phyloP scores from a whole-genome alignment of 1,284 basidiomycete species.

The Puccinia polysora region DNA sequence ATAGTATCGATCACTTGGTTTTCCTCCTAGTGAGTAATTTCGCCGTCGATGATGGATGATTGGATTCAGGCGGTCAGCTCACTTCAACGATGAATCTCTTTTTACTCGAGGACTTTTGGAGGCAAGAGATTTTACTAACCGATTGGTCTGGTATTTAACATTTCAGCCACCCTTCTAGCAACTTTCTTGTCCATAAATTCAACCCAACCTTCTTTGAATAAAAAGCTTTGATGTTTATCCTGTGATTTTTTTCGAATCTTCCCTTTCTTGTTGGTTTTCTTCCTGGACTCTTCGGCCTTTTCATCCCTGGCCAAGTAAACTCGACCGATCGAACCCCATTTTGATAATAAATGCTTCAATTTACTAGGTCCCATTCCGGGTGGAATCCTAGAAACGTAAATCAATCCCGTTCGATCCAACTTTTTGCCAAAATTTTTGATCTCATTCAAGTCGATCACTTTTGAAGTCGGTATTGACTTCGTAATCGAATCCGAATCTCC shows the following conservation, averaged over 20 bases:
- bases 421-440: constrained; percentile 43
- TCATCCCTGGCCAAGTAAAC: constrained; percentile 59
- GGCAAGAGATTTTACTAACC: constrained; percentile 56
- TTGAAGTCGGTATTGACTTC: not conserved
- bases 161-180: constrained; percentile 81
- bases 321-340: constrained; percentile 50
- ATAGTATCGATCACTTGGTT: constrained; percentile 83
- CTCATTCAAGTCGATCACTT: constrained; percentile 34
- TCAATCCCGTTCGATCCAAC: constrained; percentile 62
- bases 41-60: too few relatives aligned
- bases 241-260: constrained; percentile 68
- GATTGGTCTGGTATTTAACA: constrained; percentile 93
- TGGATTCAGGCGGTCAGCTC: too few relatives aligned
- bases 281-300: constrained; percentile 74
- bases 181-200: constrained; percentile 92
- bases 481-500: constrained; percentile 31
- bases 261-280: constrained; percentile 85
- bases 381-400: constrained; percentile 93
- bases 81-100: too few relatives aligned
- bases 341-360: constrained; percentile 72
- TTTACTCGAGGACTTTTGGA: too few relatives aligned
- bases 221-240: constrained; percentile 60
- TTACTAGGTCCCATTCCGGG: constrained; percentile 98
- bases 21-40: constrained; percentile 62
- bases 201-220: constrained; percentile 96